Conservation (phyloP, 306 rosid species). For the Malus sylvestris region DNA sequence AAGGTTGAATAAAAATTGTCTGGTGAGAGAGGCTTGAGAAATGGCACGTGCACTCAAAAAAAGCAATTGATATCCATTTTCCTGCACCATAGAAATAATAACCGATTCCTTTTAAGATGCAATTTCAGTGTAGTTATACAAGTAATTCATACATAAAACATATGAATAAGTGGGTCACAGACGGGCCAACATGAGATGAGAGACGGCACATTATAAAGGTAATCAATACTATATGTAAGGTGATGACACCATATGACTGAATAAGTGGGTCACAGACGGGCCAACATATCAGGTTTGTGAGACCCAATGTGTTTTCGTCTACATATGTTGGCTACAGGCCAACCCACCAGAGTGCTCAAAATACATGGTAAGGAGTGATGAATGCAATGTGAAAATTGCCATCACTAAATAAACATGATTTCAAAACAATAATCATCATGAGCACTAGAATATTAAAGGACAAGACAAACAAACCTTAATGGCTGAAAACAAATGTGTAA, state of each 20-base stretch:
- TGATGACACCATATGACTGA: not conserved
- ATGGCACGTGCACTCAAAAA: slow-evolving; percentile 98
- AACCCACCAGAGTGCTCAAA: slow-evolving; percentile 14
- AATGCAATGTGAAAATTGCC: slow-evolving; percentile 11
- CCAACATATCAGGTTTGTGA: slow-evolving; percentile 2
- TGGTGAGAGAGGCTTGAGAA: slow-evolving; percentile 80
- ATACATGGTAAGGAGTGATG: slow-evolving; percentile 7
- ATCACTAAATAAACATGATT: not conserved
- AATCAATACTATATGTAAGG: not conserved
- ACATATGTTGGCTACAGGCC: not conserved
- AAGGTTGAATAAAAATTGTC: slow-evolving; percentile 83
- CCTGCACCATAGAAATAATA: slow-evolving; percentile 44
- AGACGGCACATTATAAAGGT: not conserved
- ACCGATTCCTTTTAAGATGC: not conserved
- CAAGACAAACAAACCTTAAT: slow-evolving; percentile 62
- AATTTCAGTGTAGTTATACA: not conserved
- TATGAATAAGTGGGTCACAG: too few relatives aligned
- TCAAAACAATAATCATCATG: not conserved
- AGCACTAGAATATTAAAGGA: slow-evolving; percentile 12
- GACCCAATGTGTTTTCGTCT: not conserved
- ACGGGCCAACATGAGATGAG: not conserved
- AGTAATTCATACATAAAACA: not conserved
- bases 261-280: slow-evolving; percentile 14
- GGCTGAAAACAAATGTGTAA: slow-evolving; percentile 90
- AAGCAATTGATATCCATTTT: slow-evolving; percentile 89